phyloP scores from a whole-genome alignment of 768 basidiomycete species.

The Russula abietina region DNA sequence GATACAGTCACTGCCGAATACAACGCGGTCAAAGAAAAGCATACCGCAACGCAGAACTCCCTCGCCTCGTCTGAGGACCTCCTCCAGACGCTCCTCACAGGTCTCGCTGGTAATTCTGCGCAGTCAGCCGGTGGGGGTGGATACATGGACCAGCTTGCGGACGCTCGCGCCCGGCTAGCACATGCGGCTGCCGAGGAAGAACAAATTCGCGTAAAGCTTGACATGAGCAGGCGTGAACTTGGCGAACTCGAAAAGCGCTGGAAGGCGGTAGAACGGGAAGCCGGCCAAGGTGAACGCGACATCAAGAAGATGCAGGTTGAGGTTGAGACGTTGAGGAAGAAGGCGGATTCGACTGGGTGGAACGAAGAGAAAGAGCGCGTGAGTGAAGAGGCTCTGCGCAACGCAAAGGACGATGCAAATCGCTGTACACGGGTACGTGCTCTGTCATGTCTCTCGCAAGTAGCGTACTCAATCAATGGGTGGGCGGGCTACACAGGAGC shows the following conservation, averaged over 20 bases:
- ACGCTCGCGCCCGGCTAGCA: slow-evolving; percentile 68
- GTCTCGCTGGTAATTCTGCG: slow-evolving; percentile 60
- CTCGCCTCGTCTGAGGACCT: slow-evolving; percentile 80
- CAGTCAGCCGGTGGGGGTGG: slow-evolving; percentile 71
- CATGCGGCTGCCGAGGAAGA: slow-evolving; percentile 81
- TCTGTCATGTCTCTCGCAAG: not conserved
- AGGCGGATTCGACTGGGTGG: slow-evolving; percentile 64
- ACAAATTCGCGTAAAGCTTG: slow-evolving; percentile 69
- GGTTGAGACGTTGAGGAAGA: slow-evolving; percentile 49
- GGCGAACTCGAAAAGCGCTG: slow-evolving; percentile 67
- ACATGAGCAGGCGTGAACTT: slow-evolving; percentile 73
- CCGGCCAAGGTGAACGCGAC: slow-evolving; percentile 64
- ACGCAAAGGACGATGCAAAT: slow-evolving; percentile 49
- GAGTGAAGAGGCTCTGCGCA: slow-evolving; percentile 44
- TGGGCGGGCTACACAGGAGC: slow-evolving; percentile 39
- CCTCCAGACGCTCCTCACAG: slow-evolving; percentile 91
- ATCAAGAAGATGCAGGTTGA: slow-evolving; percentile 53
- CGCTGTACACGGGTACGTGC: slow-evolving; percentile 54
- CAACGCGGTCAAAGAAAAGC: slow-evolving; percentile 59
- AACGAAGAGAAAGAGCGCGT: slow-evolving; percentile 65
- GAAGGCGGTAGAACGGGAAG: slow-evolving; percentile 82
- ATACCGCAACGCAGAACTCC: slow-evolving; percentile 52
- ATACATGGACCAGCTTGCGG: slow-evolving; percentile 93
- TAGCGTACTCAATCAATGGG: not conserved
- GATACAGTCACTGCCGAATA: slow-evolving; percentile 49